Base-by-base conservation (phyloP, 495 filamentous ascomycete genomes). In the Lophiotrema nucula region DNA sequence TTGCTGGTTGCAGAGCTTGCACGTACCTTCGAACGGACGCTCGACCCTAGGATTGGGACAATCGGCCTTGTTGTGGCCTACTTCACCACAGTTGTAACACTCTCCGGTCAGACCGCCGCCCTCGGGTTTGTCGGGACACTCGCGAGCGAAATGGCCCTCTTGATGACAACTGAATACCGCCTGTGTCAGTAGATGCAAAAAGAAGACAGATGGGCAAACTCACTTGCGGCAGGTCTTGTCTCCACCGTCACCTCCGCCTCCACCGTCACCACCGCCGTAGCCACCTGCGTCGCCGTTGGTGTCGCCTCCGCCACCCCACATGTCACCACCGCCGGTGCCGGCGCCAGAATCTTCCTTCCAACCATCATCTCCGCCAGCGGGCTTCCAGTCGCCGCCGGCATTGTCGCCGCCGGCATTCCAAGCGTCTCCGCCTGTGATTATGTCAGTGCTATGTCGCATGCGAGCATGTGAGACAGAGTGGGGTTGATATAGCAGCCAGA, bases 71-170 rank as follows among this genome's bases (percentile, higher is more conserved):
- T 71, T 72, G 64, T 92, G 88, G 2, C 80, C 88, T 55, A 77
- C 71, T 66, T 90, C 72, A 31, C 86, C 88, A 59, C 90, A 95
- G 67, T 90, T 91, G 79, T 83, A 95, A 74, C 89, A 95, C 27
- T 75, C 79, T 22, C 75, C 76, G 27, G 63, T 73, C 15, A 70
- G 70, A 18, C 43, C 47, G n/a, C 56, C 39, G 16, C 28, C 42
- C 16, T n/a, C 33, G n/a, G 49, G 55, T 58, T 75, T 72, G 18
- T 75, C 73, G 47, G 74, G 76, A 60, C 83, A 87, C 22, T 84
- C 76, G 27, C 81, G 79, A 35, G 81, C 77, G 58, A 83, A 79
- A 58, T 87, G 84, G 21, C 74, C 80, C 15, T 69, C 53, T 11
- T 72, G 56, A 43, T 76, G 70, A 58, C 83, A 87, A 62, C 83